Conservation (phyloP, 1,284 basidiomycete species). For the Trichosporon sp. region DNA sequence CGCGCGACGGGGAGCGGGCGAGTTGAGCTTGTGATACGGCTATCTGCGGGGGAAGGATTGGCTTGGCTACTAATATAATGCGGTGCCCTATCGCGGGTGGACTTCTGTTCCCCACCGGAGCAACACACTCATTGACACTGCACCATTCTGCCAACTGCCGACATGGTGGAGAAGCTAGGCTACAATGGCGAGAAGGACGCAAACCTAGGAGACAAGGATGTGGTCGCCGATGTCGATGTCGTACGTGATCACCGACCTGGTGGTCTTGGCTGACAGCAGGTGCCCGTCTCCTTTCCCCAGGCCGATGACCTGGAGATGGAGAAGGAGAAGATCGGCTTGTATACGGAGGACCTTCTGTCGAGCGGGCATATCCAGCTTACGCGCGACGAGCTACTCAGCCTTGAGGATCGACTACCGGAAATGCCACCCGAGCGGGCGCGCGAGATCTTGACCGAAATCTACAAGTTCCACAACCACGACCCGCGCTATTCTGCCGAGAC, state of each 20-base stretch:
- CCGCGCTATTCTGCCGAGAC: conserved; percentile 12
- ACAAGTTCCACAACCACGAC: conserved; percentile 12
- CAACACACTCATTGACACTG: not conserved
- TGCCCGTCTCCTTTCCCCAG: not conserved
- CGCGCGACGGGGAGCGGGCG: not conserved
- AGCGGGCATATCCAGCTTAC: conserved; percentile 16
- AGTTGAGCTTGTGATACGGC: not conserved
- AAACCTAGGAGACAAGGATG: not conserved
- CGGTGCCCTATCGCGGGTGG: not conserved
- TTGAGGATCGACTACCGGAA: conserved; percentile 9
- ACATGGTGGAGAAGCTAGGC: not conserved
- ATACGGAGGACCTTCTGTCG: conserved; percentile 1
- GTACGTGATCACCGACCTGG: not conserved
- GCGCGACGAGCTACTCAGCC: conserved; percentile 4
- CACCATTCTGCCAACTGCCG: not conserved
- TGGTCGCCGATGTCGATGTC: not conserved
- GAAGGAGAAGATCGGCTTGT: conserved; percentile 8
- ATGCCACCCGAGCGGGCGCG: conserved; percentile 10
- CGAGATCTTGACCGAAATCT: conserved; percentile 9
- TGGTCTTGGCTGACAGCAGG: not conserved
- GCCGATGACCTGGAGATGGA: conserved; percentile 1
- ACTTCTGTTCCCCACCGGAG: not conserved
- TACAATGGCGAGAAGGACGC: conserved; percentile 1
- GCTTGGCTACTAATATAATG: not conserved
- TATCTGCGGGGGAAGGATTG: not conserved